These are phyloP conservation scores for Coemansia sp. DNA, from an alignment of 192 early-diverging fungal species.

Conservation along the genomic window DNA sequence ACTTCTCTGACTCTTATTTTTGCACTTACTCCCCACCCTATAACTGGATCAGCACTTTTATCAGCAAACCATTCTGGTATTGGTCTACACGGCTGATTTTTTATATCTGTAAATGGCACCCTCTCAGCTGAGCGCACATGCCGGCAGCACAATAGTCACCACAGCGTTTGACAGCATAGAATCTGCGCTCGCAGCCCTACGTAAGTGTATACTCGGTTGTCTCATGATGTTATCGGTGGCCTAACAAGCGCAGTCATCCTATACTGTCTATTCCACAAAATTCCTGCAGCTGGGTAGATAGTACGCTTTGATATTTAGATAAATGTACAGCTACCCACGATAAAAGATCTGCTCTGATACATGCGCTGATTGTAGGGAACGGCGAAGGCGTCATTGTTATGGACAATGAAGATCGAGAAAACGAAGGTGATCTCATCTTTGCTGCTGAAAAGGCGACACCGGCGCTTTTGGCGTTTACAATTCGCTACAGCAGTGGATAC, in stretches of 20 bases:
- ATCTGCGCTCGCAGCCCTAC: conserved; percentile 38
- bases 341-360: background rate
- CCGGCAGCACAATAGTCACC: background rate
- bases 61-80: background rate
- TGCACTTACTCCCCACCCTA: too few species aligned
- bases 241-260: background rate
- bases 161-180: conserved; percentile 35
- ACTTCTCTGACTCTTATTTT: too few species aligned
- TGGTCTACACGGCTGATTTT: background rate
- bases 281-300: background rate
- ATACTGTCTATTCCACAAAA: background rate
- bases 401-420: conserved; percentile 98
- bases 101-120: conserved; percentile 7
- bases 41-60: background rate
- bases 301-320: background rate
- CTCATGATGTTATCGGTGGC: background rate
- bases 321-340: background rate
- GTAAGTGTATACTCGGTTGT: conserved; percentile 20
- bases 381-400: conserved; percentile 90
- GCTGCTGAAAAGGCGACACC: conserved; percentile 91
- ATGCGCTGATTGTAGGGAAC: conserved; percentile 46
- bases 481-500: conserved; percentile 91
- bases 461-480: conserved; percentile 92
- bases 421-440: conserved; percentile 98
- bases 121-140: conserved; percentile 1